Conservation (phyloP, 2,329 filamentous ascomycete species). For the Talaromyces marneffei region DNA sequence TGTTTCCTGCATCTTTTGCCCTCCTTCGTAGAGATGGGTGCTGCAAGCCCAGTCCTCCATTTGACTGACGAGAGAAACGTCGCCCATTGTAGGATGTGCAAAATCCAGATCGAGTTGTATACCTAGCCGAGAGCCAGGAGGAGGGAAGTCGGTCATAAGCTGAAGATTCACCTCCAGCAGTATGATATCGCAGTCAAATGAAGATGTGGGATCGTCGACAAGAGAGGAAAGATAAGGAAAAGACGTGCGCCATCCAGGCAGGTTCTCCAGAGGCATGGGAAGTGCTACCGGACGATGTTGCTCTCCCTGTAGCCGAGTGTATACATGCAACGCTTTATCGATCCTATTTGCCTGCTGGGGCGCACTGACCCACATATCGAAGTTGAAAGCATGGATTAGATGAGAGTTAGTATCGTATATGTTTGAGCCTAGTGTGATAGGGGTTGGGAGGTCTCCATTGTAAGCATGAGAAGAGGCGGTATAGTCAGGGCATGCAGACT, state of each 20-base stretch:
- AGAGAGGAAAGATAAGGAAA: conserved; percentile 38
- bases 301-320: conserved; percentile 39
- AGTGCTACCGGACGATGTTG: conserved; percentile 30
- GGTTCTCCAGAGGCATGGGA: conserved; percentile 36
- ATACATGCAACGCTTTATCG: conserved; percentile 40
- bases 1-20: conserved; percentile 26
- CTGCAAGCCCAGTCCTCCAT: conserved; percentile 41
- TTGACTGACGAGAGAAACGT: conserved; percentile 28
- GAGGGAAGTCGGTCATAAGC: conserved; percentile 41
- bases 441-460: conserved; percentile 28
- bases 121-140: conserved; percentile 35
- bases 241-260: conserved; percentile 35
- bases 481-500: conserved; percentile 27
- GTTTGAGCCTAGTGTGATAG: conserved; percentile 31
- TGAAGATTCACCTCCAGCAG: conserved; percentile 40
- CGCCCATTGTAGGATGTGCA: conserved; percentile 28
- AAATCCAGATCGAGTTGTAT: conserved; percentile 41
- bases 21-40: conserved; percentile 39
- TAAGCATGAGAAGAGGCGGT: conserved; percentile 30
- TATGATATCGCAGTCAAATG: conserved; percentile 39
- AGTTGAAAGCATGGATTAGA: conserved; percentile 33
- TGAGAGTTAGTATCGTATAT: conserved; percentile 27
- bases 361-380: conserved; percentile 44
- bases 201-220: conserved; percentile 28
- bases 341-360: conserved; percentile 31